phyloP scores from a whole-genome alignment of 2,329 filamentous ascomycete genomes.

The Fusarium brachygibbosum region DNA sequence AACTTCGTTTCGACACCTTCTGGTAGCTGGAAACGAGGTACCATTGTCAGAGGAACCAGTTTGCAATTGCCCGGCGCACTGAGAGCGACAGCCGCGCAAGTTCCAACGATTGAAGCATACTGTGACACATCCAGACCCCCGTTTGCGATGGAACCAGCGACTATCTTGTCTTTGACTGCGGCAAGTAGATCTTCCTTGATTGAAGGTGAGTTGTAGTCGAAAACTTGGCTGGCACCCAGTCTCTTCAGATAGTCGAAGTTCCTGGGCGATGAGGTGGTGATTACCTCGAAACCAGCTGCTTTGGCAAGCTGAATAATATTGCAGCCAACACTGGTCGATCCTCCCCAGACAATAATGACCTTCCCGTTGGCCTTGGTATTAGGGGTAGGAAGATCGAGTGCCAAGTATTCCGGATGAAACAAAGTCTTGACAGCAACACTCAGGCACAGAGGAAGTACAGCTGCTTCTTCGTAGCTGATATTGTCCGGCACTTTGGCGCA shows the following conservation, averaged over 20 bases:
- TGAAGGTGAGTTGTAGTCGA: conserved; percentile 7
- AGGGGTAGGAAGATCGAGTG: conserved; percentile 5
- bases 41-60: conserved; percentile 17
- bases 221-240: conserved; percentile 14
- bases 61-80: conserved; percentile 15
- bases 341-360: conserved; percentile 17
- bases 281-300: conserved; percentile 22
- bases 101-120: conserved; percentile 6
- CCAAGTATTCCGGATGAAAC: conserved; percentile 23
- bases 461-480: conserved; percentile 1
- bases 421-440: conserved; percentile 21
- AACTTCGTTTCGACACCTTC: conserved; percentile 22
- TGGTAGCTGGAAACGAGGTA: conserved; percentile 3
- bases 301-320: conserved; percentile 20
- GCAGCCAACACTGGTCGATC: conserved; percentile 26
- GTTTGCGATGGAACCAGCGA: conserved; percentile 16
- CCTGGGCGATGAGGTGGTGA: conserved; percentile 15
- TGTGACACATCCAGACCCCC: conserved; percentile 7
- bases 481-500: conserved; percentile 1
- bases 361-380: not conserved
- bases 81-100: conserved; percentile 20
- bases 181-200: conserved; percentile 4
- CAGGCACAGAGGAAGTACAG: conserved; percentile 13
- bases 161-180: not conserved
- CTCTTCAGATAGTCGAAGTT: conserved; percentile 24